A percentile compares a stretch with the other conserved stretches of the same genome.
phyloP scores from a whole-genome alignment of 140 eudicot species.

The Ambrosia hybrid region DNA sequence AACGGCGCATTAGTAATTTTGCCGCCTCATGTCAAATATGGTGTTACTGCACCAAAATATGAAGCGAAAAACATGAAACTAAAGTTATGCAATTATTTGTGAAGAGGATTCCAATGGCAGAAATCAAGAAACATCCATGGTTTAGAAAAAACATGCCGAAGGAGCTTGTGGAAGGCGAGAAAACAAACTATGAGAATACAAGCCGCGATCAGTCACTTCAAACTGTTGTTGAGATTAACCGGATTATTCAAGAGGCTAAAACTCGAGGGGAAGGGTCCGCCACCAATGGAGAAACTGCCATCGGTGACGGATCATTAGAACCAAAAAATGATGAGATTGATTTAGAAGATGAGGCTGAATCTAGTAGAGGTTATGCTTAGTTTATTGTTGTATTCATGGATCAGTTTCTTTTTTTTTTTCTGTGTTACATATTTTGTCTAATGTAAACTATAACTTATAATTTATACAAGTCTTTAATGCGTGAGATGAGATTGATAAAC shows the following conservation, averaged over 20 bases:
- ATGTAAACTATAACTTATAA: no score
- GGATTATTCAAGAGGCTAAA: slow-evolving; percentile 63
- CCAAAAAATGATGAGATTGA: slow-evolving; percentile 33
- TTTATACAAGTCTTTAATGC: no score
- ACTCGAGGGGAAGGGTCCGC: slow-evolving; percentile 38
- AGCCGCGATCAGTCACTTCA: slow-evolving; percentile 36
- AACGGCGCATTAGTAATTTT: no score
- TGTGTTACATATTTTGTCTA: no score
- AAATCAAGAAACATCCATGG: slow-evolving; percentile 73
- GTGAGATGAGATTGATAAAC: no score
- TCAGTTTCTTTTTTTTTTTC: neutral
- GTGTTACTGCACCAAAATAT: neutral
- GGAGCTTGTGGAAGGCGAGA: slow-evolving; percentile 61
- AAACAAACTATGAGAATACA: slow-evolving; percentile 38
- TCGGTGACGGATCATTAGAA: slow-evolving; percentile 43
- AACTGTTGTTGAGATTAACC: slow-evolving; percentile 58
- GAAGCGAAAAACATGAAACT: slow-evolving; percentile 14
- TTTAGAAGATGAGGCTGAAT: slow-evolving; percentile 53
- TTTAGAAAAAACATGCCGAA: slow-evolving; percentile 56
- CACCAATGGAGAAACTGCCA: slow-evolving; percentile 6
- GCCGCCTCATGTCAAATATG: no score
- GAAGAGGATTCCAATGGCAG: slow-evolving; percentile 60
- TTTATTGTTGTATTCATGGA: slow-evolving; percentile 22
- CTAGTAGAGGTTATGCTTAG: slow-evolving; percentile 40
- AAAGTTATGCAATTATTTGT: slow-evolving; percentile 8